Percentiles rank a stretch among this genome's conserved stretches.
phyloP scores from a whole-genome alignment of 805 yeast genomes.

The Tetrapisispora nanseiensis region DNA sequence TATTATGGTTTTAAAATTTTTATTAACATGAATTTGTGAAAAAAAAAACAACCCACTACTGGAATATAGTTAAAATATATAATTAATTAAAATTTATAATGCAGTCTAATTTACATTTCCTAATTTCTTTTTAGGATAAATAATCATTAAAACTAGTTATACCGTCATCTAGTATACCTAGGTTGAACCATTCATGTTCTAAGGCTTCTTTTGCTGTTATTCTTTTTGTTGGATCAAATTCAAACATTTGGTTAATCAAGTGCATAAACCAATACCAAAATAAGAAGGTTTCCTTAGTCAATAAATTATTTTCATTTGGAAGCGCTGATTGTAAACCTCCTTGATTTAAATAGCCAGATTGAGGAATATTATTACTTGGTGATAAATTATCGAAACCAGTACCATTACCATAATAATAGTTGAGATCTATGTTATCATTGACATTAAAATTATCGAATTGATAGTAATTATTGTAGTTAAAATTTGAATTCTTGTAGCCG shows the following conservation, averaged over 20 bases:
- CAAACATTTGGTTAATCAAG: conserved; percentile 53
- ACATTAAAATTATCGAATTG: not conserved
- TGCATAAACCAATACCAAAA: conserved; percentile 82
- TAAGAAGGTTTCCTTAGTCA: conserved; percentile 51
- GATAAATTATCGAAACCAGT: not conserved
- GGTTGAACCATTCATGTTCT: conserved; percentile 72
- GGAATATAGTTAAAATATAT: no score
- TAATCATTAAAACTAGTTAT: conserved; percentile 21
- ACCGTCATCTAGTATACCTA: conserved; percentile 51
- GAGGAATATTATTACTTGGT: not conserved
- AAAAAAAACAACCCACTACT: no score
- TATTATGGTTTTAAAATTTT: no score
- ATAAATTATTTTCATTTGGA: not conserved
- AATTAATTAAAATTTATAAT: not conserved
- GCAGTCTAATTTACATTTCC: not conserved
- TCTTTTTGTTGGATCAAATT: conserved; percentile 61
- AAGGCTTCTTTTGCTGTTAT: conserved; percentile 70
- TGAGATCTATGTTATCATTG: not conserved
- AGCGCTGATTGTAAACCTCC: not conserved
- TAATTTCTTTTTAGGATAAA: not conserved
- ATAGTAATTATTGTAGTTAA: not conserved
- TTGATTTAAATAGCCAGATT: not conserved
- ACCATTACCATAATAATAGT: not conserved
- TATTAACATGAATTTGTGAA: no score
- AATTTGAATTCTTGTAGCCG: not conserved